phyloP scores from a whole-genome alignment of 495 filamentous ascomycete genomes.

The Aspergillus olivimuriae region DNA sequence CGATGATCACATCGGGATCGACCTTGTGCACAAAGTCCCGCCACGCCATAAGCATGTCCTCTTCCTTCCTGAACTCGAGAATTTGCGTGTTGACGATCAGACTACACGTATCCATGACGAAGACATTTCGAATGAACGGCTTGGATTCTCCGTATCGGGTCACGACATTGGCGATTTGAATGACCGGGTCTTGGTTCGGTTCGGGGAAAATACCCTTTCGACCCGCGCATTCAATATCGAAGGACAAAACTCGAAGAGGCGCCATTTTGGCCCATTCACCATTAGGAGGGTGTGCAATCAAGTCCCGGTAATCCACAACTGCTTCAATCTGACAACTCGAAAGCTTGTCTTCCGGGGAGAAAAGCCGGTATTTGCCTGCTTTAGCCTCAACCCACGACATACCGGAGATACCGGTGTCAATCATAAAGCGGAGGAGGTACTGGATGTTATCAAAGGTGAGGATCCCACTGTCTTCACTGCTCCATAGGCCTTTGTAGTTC shows the following conservation, averaged over 20 bases:
- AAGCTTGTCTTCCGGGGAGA: constrained; percentile 52
- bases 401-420: constrained; percentile 83
- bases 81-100: constrained; percentile 93
- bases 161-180: constrained; percentile 98
- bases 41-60: constrained; percentile 84
- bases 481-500: constrained; percentile 92
- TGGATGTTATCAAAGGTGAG: constrained; percentile 92
- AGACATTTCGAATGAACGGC: constrained; percentile 94
- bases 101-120: constrained; percentile 84
- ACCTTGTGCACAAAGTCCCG: constrained; percentile 82
- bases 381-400: constrained; percentile 98
- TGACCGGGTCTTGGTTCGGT: constrained; percentile 83
- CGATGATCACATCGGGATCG: constrained; percentile 96
- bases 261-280: constrained; percentile 99
- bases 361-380: constrained; percentile 62
- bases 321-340: constrained; percentile 98
- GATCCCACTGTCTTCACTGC: constrained; percentile 56
- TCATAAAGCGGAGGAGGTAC: constrained; percentile 95
- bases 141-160: constrained; percentile 93
- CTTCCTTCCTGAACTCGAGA: constrained; percentile 71
- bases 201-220: constrained; percentile 97
- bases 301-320: constrained; percentile 66
- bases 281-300: constrained; percentile 82
- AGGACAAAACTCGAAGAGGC: constrained; percentile 83
- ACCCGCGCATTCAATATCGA: constrained; percentile 98